Base-by-base conservation (phyloP, 192 early-diverging fungal genomes). In the Umbelopsis vinacea region DNA sequence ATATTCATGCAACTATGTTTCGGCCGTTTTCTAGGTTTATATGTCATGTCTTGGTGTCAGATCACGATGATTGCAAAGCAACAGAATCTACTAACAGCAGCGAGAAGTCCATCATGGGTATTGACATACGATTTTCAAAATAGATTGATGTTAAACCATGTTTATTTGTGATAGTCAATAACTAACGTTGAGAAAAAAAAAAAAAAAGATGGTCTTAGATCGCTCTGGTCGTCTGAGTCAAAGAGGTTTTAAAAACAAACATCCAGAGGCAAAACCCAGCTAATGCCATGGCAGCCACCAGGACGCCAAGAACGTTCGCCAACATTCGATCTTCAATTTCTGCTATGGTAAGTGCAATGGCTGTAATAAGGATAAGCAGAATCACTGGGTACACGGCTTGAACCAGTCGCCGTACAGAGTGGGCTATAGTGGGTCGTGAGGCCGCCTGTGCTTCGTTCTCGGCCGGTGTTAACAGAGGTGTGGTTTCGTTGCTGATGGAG, bases 191-290 rank as follows among this genome's bases (percentile, higher is more conserved):
- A 1, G n/a, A 12, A 43, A 6, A 11, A 12, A 1, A 43, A 43
- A 43, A 11, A 12, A 11, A 43, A 43, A 12, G 40, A 12, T 40
- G 6, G 11, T 29, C 10, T 60, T 14, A 60, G 0, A 60, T 60
- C 2, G 53, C 26, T 24, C 8, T 26, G 33, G 55, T 60, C 10
- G 14, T 63, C 35, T 63, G 57, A 5, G 57, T 63, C 17, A 63
- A 63, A 4, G 57, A 63, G 14, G 57, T 63, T 37, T 63, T 63
- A 37, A 63, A 63, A 63, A 63, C 57, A 63, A 63, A 63, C 57
- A 63, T 63, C 57, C 57, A 63, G 2, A 63, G 33, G 57, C 57
- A 63, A 63, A 63, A 63, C 57, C 57, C 57, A 63, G 57, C 57
- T 26, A 63, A 63, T 63, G 57, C 57, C 57, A 63, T 63, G 19